Evolutionary conservation across 805 yeast species (phyloP).

Genomic region (Maudiozyma saulgeensis): DNA sequence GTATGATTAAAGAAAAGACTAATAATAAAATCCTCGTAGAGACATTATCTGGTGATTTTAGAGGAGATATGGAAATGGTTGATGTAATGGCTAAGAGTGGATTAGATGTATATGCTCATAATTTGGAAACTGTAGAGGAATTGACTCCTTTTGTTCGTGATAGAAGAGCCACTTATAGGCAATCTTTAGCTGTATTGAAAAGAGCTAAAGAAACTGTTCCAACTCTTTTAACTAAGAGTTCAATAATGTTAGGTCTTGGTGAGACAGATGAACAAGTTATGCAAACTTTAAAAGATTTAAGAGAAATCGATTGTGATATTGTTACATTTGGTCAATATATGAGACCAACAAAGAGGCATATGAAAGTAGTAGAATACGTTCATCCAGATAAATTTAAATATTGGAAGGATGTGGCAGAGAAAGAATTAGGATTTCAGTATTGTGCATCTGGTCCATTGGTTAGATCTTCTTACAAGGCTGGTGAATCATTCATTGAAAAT

Average conservation of each 20-base stretch:
- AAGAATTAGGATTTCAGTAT: conserved; percentile 81
- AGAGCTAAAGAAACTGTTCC: conserved; percentile 76
- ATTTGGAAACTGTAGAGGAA: conserved; percentile 90
- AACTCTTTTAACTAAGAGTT: conserved; percentile 77
- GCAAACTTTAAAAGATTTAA: conserved; percentile 65
- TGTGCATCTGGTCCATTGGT: conserved; percentile 98
- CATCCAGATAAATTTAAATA: conserved; percentile 89
- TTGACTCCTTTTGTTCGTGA: conserved; percentile 93
- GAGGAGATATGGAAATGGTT: conserved; percentile 81
- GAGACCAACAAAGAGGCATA: conserved; percentile 97
- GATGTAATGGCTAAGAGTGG: conserved; percentile 76
- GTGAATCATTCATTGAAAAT: conserved; percentile 94
- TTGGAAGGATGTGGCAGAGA: conserved; percentile 77
- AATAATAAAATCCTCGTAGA: conserved; percentile 81
- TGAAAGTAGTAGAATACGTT: conserved; percentile 94
- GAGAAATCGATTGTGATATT: conserved; percentile 75
- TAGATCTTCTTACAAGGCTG: conserved; percentile 94
- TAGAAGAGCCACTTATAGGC: conserved; percentile 91
- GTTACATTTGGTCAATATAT: conserved; percentile 98
- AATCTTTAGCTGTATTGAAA: conserved; percentile 65
- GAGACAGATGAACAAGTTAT: conserved; percentile 86
- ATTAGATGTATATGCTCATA: conserved; percentile 93
- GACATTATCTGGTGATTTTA: conserved; percentile 88
- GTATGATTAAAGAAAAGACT: conserved; percentile 72
- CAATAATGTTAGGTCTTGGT: conserved; percentile 93